Evolutionary conservation across 23 red algal genomes (phyloP), one percentile per base, ranked within the genome.

Genomic region (Gracilaria caudata): DNA sequence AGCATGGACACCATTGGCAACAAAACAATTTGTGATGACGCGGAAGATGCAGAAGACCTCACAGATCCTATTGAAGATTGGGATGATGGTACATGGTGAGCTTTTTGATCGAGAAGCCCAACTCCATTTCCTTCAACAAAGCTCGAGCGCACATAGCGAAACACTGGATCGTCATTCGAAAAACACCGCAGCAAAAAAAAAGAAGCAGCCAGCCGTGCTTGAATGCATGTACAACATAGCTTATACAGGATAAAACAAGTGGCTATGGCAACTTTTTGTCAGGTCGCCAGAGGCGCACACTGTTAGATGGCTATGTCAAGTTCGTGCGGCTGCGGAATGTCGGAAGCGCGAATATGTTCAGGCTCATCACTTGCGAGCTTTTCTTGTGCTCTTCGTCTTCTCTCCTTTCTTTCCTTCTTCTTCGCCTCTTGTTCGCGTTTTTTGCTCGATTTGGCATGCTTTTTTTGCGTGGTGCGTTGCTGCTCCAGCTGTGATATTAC

Each of bases 301-400:
- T 6, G 1, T 25, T 74, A 86, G 14, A 86, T 86, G 32, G 82
- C 59, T 17, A 86, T 86, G 64, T 75, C 82, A 36, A 86, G 41
- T 56, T 86, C 82, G 54, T 86, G 63, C 8, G 46, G 61, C 44
- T 30, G 57, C 11, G 46, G 56, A 25, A 53, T 80, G 4, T 63
- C 39, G 9, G 25, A 24, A 39, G 43, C 10, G 21, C 28, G 46
- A 10, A 41, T 24, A 51, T 61, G 35, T 80, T 60, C 51, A 12
- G 51, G 38, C 46, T 80, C 77, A 51, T 13, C 51, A 23, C 87
- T 37, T 14, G 87, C 78, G 24, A 91, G 3, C 28, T 75, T 45
- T 65, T 91, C 87, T 72, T 91, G 87, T 32, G 78, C 77, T 74
- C 71, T 81, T 61, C 78, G 53, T 20, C 87, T 49, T 43, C 87